These are phyloP conservation scores for Plasmopara muralis DNA, from an alignment of 352 stramenopile species.

Conservation along the genomic window DNA sequence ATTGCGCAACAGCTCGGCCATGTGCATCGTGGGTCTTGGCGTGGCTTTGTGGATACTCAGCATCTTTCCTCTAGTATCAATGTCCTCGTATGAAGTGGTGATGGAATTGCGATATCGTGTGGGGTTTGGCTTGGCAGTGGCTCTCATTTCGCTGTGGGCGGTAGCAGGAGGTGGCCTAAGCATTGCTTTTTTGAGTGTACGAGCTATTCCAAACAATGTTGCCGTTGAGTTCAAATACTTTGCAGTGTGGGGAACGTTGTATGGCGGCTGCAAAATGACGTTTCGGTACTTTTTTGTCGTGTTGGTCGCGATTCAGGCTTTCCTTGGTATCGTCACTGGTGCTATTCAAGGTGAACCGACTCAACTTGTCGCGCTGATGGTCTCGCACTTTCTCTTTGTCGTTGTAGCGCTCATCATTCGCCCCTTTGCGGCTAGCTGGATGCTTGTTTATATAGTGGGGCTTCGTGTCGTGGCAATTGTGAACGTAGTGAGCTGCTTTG, in stretches of 20 bases:
- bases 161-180: conserved; percentile 38
- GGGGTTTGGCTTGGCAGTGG: conserved; percentile 35
- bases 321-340: conserved; percentile 47
- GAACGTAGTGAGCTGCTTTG: conserved; percentile 48
- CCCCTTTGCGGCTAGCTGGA: conserved; percentile 37
- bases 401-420: conserved; percentile 41
- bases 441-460: conserved; percentile 29
- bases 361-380: conserved; percentile 47
- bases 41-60: conserved; percentile 50
- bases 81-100: conserved; percentile 50
- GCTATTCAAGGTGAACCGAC: conserved; percentile 33
- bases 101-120: conserved; percentile 59
- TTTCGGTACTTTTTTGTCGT: conserved; percentile 64
- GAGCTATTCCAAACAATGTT: conserved; percentile 26
- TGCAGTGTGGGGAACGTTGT: conserved; percentile 50
- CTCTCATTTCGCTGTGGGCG: conserved; percentile 38
- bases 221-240: conserved; percentile 46
- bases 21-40: conserved; percentile 43
- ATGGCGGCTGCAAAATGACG: conserved; percentile 41
- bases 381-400: conserved; percentile 46
- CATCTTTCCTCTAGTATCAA: conserved; percentile 47
- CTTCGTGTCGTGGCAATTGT: conserved; percentile 39
- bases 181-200: conserved; percentile 39
- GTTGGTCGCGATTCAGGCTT: conserved; percentile 37
- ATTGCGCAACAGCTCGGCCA: conserved; percentile 33